A percentile compares a stretch with the other conserved stretches of the same genome.
Conservation (phyloP, 306 rosid genomes). For the Castanospermum australe region DNA sequence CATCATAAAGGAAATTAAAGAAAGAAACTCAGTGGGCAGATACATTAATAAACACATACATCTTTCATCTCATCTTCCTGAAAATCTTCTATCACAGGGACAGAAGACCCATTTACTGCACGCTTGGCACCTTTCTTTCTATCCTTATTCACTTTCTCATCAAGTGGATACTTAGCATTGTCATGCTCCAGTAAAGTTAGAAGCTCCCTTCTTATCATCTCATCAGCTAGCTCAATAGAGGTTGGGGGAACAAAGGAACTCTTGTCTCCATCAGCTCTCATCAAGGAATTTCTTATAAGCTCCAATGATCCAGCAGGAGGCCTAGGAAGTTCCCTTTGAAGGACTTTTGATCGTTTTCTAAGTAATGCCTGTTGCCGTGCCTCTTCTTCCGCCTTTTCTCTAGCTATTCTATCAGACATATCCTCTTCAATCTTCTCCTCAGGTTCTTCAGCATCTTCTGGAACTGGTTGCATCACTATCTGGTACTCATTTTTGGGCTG, state of each 20-base stretch:
- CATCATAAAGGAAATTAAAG: background rate
- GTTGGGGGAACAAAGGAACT: conserved; percentile 97
- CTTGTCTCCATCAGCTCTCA: conserved; percentile 87
- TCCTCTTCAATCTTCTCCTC: conserved; percentile 90
- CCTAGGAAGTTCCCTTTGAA: conserved; percentile 93
- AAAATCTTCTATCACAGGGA: conserved; percentile 80
- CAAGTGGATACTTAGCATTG: conserved; percentile 80
- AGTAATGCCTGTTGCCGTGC: conserved; percentile 81
- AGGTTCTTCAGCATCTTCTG: conserved; percentile 74
- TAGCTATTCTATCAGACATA: conserved; percentile 92
- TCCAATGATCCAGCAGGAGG: conserved; percentile 88
- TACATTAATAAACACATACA: conserved; percentile 40
- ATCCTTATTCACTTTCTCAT: conserved; percentile 65
- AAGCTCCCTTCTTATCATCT: conserved; percentile 76
- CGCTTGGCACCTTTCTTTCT: conserved; percentile 70
- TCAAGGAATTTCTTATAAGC: conserved; percentile 72
- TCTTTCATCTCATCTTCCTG: conserved; percentile 74
- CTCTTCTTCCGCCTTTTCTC: conserved; percentile 90
- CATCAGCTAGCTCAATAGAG: conserved; percentile 86
- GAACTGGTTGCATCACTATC: conserved; percentile 79
- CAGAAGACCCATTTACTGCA: conserved; percentile 48
- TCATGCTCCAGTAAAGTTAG: conserved; percentile 79
- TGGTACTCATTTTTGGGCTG: conserved; percentile 90
- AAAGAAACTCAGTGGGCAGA: background rate
- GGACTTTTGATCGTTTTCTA: conserved; percentile 90